Base-by-base conservation (phyloP, 2,329 filamentous ascomycete species). In the Rhexocercosporidium sp. region DNA sequence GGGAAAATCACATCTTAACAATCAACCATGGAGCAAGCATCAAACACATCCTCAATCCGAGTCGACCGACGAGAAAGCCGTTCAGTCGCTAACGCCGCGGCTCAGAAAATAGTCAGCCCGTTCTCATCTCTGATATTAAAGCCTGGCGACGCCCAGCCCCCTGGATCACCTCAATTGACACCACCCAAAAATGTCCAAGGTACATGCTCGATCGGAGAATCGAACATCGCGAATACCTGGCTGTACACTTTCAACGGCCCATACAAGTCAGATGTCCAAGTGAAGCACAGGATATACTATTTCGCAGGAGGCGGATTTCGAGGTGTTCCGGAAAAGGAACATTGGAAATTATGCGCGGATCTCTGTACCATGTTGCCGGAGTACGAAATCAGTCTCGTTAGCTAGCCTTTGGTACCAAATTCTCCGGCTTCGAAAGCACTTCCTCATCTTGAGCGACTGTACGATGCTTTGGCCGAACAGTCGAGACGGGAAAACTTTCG, bases 291-390 rank as follows among this genome's bases (percentile, higher is more conserved):
- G 27, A 29, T 71, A 25, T 70, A 66, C 29, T 72, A 70, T 46
- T 81, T 80, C 66, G 76, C 78, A 20, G 77, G 77, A 31, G 78
- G 78, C 69, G 66, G 68, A 9, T 73, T 71, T 47, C 62, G 53
- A 18, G 64, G 63, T 1, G 22, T 37, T 5, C 56, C 68, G 0
- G 41, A 60, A 22, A 70, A 72, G 46, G 64, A 70, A 34, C 66
- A 73, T 34, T 73, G 69, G 71, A 31, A 53, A 22, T 51, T 71
- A n/a, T 69, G 65, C 20, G 63, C 69, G 16, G 66, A 70, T 47
- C 62, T 72, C 16, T 57, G 44, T 25, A 12, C 47, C 22, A 53
- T 68, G 27, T 56, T 70, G 12, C 71, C 63, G 16, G 37, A 66
- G 47, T 71, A 72, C 47, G 53, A 69, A 46, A 68, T 71, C 22